Percentiles rank a stretch among this genome's conserved stretches.
These are phyloP conservation scores for Neonectria hederae DNA, from an alignment of 2,329 filamentous ascomycete species.

Conservation along the genomic window DNA sequence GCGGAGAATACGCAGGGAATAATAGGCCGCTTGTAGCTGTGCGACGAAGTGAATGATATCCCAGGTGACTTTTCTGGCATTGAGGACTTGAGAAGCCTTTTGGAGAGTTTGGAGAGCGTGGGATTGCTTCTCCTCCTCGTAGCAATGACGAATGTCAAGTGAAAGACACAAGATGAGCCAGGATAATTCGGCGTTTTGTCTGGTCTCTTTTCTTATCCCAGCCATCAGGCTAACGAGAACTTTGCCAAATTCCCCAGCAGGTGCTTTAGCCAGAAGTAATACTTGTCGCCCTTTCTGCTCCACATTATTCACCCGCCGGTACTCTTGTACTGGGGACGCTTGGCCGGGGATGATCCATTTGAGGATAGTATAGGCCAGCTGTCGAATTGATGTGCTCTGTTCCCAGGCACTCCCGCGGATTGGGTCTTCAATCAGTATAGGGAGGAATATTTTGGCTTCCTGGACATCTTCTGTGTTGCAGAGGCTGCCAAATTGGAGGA, in stretches of 20 bases:
- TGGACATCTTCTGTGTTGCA: conserved; percentile 31
- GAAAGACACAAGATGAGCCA: conserved; percentile 44
- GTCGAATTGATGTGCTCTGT: conserved; percentile 59
- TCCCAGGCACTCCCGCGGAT: conserved; percentile 66
- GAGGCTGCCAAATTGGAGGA: conserved; percentile 43
- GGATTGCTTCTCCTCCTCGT: conserved; percentile 41
- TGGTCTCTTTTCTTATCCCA: conserved; percentile 9
- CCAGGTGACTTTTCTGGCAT: conserved; percentile 54
- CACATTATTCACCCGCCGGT: conserved; percentile 47
- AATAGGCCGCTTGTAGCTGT: conserved; percentile 67
- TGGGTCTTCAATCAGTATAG: conserved; percentile 68
- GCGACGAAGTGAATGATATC: conserved; percentile 68
- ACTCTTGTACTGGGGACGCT: conserved; percentile 46
- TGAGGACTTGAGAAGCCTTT: conserved; percentile 3
- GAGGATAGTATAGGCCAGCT: conserved; percentile 64
- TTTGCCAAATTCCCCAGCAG: conserved; percentile 19
- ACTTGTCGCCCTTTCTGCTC: conserved; percentile 44
- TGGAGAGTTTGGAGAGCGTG: conserved; percentile 39
- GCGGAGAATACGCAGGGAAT: conserved; percentile 66
- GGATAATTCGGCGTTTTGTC: conserved; percentile 5
- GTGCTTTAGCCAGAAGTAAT: conserved; percentile 22
- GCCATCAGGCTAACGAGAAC: conserved; percentile 37
- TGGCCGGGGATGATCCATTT: conserved; percentile 28
- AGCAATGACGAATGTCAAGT: conserved; percentile 44
- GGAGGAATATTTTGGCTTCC: conserved; percentile 66